A percentile compares a stretch with the other conserved stretches of the same genome.
These are phyloP conservation scores for Metschnikowia lochheadii DNA, from an alignment of 805 yeast genomes.

Conservation along the genomic window DNA sequence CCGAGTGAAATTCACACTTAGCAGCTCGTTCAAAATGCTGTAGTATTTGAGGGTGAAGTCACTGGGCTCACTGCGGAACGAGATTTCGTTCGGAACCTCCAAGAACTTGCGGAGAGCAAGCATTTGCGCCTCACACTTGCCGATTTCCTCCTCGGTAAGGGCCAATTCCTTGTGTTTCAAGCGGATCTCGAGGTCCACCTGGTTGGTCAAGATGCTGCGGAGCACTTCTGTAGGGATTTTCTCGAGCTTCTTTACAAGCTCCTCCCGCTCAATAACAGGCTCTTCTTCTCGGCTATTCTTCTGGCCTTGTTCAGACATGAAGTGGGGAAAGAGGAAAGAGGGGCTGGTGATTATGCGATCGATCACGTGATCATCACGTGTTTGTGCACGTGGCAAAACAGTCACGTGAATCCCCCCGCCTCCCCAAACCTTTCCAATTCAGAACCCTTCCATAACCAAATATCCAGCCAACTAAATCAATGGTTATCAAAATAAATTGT, in stretches of 20 bases:
- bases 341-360: not conserved
- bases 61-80: slow-evolving; percentile 41
- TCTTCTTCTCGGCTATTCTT: not conserved
- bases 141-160: slow-evolving; percentile 49
- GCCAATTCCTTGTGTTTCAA: slow-evolving; percentile 55
- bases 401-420: too few species aligned
- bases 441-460: too few species aligned
- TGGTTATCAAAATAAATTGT: not conserved
- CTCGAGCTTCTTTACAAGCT: slow-evolving; percentile 16
- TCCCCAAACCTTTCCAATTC: too few species aligned
- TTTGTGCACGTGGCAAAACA: too few species aligned
- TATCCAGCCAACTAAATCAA: too few species aligned
- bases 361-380: slow-evolving; percentile 7
- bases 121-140: slow-evolving; percentile 57
- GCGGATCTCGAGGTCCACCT: slow-evolving; percentile 56
- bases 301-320: not conserved
- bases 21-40: slow-evolving; percentile 32
- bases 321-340: not conserved
- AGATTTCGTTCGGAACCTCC: slow-evolving; percentile 36
- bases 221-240: slow-evolving; percentile 18
- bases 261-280: slow-evolving; percentile 12
- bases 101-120: slow-evolving; percentile 45
- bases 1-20: slow-evolving; percentile 31
- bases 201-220: slow-evolving; percentile 34
- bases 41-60: slow-evolving; percentile 43